Percentiles rank a stretch among this genome's conserved stretches.
Evolutionary conservation across 2,329 filamentous ascomycete genomes (phyloP).

Genomic region (Alternaria sp.): DNA sequence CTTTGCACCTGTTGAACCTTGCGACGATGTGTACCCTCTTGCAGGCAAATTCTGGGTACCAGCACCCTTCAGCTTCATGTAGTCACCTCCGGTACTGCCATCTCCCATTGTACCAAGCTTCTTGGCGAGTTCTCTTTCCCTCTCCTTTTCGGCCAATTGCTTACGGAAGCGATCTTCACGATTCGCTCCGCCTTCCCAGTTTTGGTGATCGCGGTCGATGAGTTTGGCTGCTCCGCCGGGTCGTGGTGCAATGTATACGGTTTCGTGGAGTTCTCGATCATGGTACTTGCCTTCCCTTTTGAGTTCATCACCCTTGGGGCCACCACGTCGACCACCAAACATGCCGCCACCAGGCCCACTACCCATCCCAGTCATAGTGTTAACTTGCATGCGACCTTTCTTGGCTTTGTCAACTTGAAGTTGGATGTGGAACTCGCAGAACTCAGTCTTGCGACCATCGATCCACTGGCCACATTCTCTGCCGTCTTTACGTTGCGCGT

Average conservation of each 20-base stretch:
- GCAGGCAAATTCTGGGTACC: slow-evolving; percentile 31
- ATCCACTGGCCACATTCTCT: slow-evolving; percentile 84
- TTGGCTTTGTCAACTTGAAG: slow-evolving; percentile 77
- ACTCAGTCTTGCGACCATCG: slow-evolving; percentile 85
- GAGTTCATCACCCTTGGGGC: slow-evolving; percentile 39
- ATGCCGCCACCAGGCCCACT: slow-evolving; percentile 42
- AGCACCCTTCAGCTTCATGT: slow-evolving; percentile 63
- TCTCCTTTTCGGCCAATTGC: slow-evolving; percentile 72
- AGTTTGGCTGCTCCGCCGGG: slow-evolving; percentile 66
- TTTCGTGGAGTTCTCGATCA: slow-evolving; percentile 66
- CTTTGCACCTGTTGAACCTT: slow-evolving; percentile 25
- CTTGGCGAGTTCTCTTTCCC: slow-evolving; percentile 75
- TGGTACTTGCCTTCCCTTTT: slow-evolving; percentile 56
- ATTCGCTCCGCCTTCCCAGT: slow-evolving; percentile 60
- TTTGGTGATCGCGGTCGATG: slow-evolving; percentile 68
- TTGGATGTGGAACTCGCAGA: slow-evolving; percentile 93
- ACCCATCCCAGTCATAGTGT: slow-evolving; percentile 67
- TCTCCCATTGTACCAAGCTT: slow-evolving; percentile 71
- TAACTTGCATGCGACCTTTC: slow-evolving; percentile 79
- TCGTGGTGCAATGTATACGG: slow-evolving; percentile 54
- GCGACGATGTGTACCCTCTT: slow-evolving; percentile 25
- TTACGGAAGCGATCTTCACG: slow-evolving; percentile 73
- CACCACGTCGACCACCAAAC: slow-evolving; percentile 40
- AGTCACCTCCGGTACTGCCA: slow-evolving; percentile 72
- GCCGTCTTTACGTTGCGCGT: slow-evolving; percentile 84